Conservation (phyloP, 169 alveolate species). For the Plasmodium adleri region DNA sequence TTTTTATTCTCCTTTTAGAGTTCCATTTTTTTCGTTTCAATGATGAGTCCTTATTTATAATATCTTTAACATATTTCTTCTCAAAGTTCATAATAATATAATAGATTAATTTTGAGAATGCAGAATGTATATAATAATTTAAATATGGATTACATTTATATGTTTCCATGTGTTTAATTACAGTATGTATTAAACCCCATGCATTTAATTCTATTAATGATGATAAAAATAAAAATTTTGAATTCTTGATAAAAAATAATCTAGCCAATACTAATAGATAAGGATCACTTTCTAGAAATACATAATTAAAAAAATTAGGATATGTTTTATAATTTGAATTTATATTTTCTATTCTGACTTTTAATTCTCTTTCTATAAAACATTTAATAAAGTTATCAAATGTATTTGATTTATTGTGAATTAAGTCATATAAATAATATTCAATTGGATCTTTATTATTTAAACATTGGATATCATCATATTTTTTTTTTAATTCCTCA, state of each 20-base stretch:
- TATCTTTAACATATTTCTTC: neutral
- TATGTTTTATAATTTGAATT: constrained; percentile 13
- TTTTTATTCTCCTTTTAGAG: neutral
- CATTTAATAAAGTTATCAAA: constrained; percentile 31
- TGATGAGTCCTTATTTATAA: neutral
- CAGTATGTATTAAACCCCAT: constrained; percentile 10
- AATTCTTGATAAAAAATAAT: constrained; percentile 32
- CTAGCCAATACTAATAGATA: constrained; percentile 24
- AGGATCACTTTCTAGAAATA: constrained; percentile 24
- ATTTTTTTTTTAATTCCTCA: constrained; percentile 53
- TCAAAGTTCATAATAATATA: constrained; percentile 12
- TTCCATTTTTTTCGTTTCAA: neutral
- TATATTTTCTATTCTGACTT: constrained; percentile 16
- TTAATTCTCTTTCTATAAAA: constrained; percentile 56
- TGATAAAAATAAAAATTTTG: constrained; percentile 33
- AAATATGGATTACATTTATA: constrained; percentile 42
- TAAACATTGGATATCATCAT: constrained; percentile 14
- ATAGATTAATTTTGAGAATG: neutral
- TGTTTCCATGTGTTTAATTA: constrained; percentile 32
- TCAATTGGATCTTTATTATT: constrained; percentile 39
- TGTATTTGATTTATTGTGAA: constrained; percentile 18
- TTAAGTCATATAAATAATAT: constrained; percentile 13
- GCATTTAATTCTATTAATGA: constrained; percentile 58
- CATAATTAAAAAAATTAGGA: constrained; percentile 22
- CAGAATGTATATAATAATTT: constrained; percentile 23